Base-by-base conservation (phyloP, 805 yeast genomes). In the Lachancea dasiensis region DNA sequence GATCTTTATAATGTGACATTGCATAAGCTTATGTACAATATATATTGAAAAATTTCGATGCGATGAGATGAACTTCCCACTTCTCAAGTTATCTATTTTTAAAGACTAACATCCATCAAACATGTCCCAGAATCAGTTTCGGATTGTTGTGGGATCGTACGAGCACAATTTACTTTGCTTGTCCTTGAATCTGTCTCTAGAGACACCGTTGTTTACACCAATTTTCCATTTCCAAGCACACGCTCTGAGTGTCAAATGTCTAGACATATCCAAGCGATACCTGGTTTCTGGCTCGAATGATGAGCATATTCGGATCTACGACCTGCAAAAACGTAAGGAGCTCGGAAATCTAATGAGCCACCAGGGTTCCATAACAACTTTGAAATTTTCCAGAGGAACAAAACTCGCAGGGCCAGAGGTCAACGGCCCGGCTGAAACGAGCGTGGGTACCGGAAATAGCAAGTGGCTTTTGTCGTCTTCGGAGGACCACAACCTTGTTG, bases 191-290 rank as follows among this genome's bases (percentile, higher is more conserved):
- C 51, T 86, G 18, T 73, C 77, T 2, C 34, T 40, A 20, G 27
- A 46, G 37, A 67, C 72, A 6, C 79, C 87, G 1, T 69, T 85
- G 7, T 92, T 92, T 65, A 87, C 86, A 31, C 95, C 97, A 2
- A 80, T 92, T 29, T 92, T 92, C 68, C 97, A 92, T 60, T 90
- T 92, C 63, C 86, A 90, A 51, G 95, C 98, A 1, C 98, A 92
- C 62, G 69, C 95, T 0, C 70, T 86, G 36, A 83, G 96, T 24
- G 86, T 92, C 39, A 81, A 89, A 59, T 72, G 92, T 33, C 69
- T 92, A 48, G 96, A 90, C 46, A 67, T 79, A 15, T 85, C 92
- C 20, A 81, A 76, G 51, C 69, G 96, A 53, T 87, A 86, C 56
- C 66, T 92, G 28, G 97, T 87, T 3, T 83, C 95, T 3, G 98